Evolutionary conservation across 805 yeast species (phyloP).

Genomic region (Sugiyamaella mastotermitis): DNA sequence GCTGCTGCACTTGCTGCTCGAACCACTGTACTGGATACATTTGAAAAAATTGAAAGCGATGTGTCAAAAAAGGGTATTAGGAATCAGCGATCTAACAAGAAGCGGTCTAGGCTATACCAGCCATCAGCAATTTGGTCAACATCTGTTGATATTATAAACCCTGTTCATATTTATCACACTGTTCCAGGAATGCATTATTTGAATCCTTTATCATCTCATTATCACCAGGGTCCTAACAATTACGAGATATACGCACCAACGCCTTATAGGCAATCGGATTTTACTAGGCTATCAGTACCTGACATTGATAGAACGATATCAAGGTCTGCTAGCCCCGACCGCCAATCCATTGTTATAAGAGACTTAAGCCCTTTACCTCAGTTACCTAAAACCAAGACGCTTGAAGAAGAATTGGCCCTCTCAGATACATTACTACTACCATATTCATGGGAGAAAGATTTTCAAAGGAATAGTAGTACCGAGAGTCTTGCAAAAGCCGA

Average conservation of each 20-base stretch:
- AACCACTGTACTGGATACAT: conserved; percentile 14
- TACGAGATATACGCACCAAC: no score
- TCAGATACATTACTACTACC: conserved; percentile 4
- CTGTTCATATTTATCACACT: neutral
- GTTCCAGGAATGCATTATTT: neutral
- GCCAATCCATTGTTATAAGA: neutral
- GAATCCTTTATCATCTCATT: no score
- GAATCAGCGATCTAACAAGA: neutral
- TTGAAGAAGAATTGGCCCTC: neutral
- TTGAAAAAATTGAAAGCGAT: conserved; percentile 14
- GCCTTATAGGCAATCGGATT: neutral
- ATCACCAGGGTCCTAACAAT: no score
- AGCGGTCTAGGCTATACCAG: conserved; percentile 8
- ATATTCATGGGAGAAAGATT: conserved; percentile 6
- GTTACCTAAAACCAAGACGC: conserved; percentile 1
- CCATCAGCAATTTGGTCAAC: conserved; percentile 16
- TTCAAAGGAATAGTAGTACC: conserved; percentile 4
- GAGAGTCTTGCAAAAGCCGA: conserved; percentile 2
- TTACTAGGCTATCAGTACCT: no score
- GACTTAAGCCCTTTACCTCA: neutral
- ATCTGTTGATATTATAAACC: neutral
- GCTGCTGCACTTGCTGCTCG: conserved; percentile 20
- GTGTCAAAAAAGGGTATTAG: conserved; percentile 4
- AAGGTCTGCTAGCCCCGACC: conserved; percentile 7
- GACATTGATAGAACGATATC: no score